These are phyloP conservation scores for Fusarium brachygibbosum DNA, from an alignment of 2,329 filamentous ascomycete species.

Conservation along the genomic window DNA sequence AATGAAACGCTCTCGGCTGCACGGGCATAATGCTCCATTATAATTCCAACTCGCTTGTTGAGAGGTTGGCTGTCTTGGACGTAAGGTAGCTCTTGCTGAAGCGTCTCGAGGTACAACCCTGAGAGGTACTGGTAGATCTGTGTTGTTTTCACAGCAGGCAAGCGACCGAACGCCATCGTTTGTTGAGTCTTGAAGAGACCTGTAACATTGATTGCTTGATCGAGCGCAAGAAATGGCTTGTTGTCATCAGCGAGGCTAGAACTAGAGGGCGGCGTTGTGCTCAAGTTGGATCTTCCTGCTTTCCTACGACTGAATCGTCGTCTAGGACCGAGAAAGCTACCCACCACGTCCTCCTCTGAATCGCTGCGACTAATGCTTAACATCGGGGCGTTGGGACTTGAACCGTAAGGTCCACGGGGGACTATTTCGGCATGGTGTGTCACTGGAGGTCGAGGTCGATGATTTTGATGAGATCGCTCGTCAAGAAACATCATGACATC, in stretches of 20 bases:
- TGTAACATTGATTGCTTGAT: conserved; percentile 70
- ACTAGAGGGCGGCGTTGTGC: conserved; percentile 68
- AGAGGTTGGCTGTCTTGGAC: conserved; percentile 56
- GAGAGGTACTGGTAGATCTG: conserved; percentile 69
- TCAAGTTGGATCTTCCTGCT: conserved; percentile 61
- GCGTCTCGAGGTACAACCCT: conserved; percentile 67
- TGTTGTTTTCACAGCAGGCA: conserved; percentile 66
- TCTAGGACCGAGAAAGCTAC: conserved; percentile 68
- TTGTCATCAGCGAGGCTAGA: conserved; percentile 50
- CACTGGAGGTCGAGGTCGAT: conserved; percentile 58
- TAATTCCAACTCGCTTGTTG: conserved; percentile 61
- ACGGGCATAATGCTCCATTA: conserved; percentile 69
- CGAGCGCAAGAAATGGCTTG: conserved; percentile 64
- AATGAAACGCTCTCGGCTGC: conserved; percentile 69
- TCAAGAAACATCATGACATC: conserved; percentile 74
- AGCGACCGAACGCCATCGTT: conserved; percentile 71
- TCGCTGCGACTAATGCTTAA: conserved; percentile 72
- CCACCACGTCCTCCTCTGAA: conserved; percentile 74
- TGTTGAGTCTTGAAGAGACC: conserved; percentile 71
- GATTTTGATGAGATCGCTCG: conserved; percentile 62
- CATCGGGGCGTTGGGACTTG: conserved; percentile 64
- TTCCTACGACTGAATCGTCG: conserved; percentile 58
- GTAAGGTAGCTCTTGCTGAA: conserved; percentile 64
- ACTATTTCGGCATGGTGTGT: conserved; percentile 53
- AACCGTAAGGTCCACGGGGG: conserved; percentile 60